phyloP scores from a whole-genome alignment of 768 basidiomycete species.

The Hemileccinum impolitum region DNA sequence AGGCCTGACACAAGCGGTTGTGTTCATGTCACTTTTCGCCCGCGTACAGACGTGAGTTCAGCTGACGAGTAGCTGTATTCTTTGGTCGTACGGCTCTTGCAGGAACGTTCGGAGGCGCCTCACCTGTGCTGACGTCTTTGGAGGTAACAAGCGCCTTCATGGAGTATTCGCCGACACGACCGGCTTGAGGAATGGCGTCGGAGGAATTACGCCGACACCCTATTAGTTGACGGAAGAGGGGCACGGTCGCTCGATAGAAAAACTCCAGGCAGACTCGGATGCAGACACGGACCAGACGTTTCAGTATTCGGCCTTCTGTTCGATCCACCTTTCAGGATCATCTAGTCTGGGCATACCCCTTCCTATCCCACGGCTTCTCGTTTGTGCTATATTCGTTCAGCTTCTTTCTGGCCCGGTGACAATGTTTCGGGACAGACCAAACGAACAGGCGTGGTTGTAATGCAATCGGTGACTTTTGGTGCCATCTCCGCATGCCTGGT shows the following conservation, averaged over 20 bases:
- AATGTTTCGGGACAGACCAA: constrained; percentile 70
- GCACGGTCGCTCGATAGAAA: constrained; percentile 45
- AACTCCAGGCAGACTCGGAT: constrained; percentile 52
- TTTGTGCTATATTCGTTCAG: constrained; percentile 57
- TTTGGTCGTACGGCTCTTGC: constrained; percentile 61
- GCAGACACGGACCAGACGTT: constrained; percentile 52
- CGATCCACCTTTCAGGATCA: constrained; percentile 55
- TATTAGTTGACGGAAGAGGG: constrained; percentile 51
- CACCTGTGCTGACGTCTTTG: not conserved
- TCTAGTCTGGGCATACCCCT: constrained; percentile 56
- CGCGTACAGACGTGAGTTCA: constrained; percentile 46
- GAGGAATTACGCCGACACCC: constrained; percentile 30
- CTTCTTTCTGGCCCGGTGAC: constrained; percentile 62
- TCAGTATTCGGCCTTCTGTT: constrained; percentile 55
- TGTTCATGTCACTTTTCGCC: constrained; percentile 29
- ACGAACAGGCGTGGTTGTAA: constrained; percentile 56
- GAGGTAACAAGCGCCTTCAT: constrained; percentile 12
- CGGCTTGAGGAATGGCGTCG: constrained; percentile 58
- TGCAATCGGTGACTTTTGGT: constrained; percentile 62
- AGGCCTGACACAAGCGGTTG: constrained; percentile 56
- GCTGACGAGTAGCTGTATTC: constrained; percentile 60
- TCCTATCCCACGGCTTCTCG: constrained; percentile 60
- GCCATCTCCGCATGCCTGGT: constrained; percentile 53
- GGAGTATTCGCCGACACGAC: constrained; percentile 58
- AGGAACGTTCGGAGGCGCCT: constrained; percentile 57